Conservation (phyloP, 2,329 filamentous ascomycete genomes). For the Talaromyces funiculosus region DNA sequence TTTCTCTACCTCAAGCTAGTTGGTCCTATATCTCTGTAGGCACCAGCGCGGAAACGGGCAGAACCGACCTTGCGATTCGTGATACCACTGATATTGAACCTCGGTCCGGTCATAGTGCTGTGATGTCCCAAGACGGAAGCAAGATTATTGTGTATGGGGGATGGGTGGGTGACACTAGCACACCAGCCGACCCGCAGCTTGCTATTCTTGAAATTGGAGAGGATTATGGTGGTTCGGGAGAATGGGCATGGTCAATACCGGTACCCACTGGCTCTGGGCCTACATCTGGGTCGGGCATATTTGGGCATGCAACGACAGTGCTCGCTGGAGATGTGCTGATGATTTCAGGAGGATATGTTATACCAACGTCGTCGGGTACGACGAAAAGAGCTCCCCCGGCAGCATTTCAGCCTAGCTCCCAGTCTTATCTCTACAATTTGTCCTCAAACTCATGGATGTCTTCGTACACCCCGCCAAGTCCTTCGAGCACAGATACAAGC, state of each 20-base stretch:
- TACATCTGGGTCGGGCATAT: constrained; percentile 47
- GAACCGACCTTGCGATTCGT: constrained; percentile 53
- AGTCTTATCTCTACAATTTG: constrained; percentile 55
- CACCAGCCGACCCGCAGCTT: constrained; percentile 75
- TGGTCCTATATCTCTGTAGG: constrained; percentile 77
- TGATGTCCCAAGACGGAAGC: constrained; percentile 71
- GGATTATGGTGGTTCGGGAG: constrained; percentile 55
- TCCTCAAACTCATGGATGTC: constrained; percentile 55
- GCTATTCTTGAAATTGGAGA: constrained; percentile 69
- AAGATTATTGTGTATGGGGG: constrained; percentile 78
- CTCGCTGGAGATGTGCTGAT: constrained; percentile 58
- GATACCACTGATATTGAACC: constrained; percentile 60
- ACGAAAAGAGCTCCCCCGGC: constrained; percentile 33
- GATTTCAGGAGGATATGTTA: constrained; percentile 54
- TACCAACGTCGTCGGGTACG: constrained; percentile 32
- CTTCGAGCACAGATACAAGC: constrained; percentile 16
- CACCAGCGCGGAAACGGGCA: constrained; percentile 34
- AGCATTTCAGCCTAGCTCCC: constrained; percentile 33
- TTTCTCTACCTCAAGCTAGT: constrained; percentile 75
- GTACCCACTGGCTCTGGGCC: constrained; percentile 30
- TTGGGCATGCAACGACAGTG: constrained; percentile 58
- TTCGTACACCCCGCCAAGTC: constrained; percentile 49
- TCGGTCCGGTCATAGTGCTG: constrained; percentile 80
- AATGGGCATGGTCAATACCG: constrained; percentile 43
- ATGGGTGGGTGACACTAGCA: constrained; percentile 78